Conservation (phyloP, 257 asterid genomes). For the Knoxia roxburghii region DNA sequence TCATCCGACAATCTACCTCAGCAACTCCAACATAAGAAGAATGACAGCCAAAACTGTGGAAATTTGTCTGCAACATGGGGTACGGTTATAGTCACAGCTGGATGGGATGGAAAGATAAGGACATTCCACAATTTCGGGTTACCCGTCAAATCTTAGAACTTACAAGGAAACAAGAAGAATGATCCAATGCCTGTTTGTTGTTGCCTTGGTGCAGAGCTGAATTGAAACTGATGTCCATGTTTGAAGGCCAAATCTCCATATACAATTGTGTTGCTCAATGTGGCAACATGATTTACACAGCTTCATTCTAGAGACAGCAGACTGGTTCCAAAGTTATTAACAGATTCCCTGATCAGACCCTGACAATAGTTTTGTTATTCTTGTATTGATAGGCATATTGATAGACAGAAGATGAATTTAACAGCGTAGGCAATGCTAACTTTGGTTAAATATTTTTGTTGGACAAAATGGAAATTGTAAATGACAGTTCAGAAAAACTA, state of each 20-base stretch:
- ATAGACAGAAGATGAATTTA: not conserved
- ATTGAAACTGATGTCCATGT: not conserved
- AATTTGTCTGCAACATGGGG: constrained; percentile 48
- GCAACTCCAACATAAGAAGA: constrained; percentile 13
- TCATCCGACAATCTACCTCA: constrained; percentile 16
- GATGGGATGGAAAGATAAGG: constrained; percentile 62
- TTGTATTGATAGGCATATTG: not conserved
- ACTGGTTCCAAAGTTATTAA: not conserved
- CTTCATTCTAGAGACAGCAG: not conserved
- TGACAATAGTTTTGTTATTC: not conserved
- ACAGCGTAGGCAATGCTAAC: not conserved
- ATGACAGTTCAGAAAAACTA: not conserved
- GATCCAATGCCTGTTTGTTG: not conserved
- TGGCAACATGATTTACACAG: not conserved
- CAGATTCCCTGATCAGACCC: not conserved
- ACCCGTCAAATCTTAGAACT: constrained; percentile 39
- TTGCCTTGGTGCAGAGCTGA: not conserved
- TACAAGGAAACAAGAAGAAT: not conserved
- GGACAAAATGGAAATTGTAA: constrained; percentile 9
- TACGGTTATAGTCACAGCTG: constrained; percentile 62
- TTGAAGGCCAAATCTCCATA: not conserved
- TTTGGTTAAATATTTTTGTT: not conserved
- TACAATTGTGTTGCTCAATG: not conserved
- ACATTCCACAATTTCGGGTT: constrained; percentile 79
- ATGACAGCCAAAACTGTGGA: constrained; percentile 3